These are phyloP conservation scores for Helotiales sp. DNA, from an alignment of 2,329 filamentous ascomycete species.

Conservation along the genomic window DNA sequence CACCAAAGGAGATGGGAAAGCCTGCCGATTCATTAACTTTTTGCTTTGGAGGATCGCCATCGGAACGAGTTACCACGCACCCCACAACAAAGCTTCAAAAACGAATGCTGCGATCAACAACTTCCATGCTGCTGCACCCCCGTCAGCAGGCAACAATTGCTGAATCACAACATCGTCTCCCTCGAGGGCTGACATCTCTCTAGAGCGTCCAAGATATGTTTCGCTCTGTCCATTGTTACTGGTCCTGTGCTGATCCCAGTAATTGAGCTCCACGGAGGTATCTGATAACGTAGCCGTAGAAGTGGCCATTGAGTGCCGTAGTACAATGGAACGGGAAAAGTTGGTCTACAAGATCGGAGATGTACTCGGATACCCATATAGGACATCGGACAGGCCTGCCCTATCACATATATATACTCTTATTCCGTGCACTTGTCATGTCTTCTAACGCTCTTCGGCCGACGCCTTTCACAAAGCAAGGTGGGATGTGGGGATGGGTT, in stretches of 20 bases:
- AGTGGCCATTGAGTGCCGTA: not conserved
- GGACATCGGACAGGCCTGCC: not conserved
- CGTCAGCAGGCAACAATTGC: conserved; percentile 22
- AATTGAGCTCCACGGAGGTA: conserved; percentile 8
- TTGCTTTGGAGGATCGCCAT: not conserved
- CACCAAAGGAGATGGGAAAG: conserved; percentile 70
- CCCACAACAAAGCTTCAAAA: conserved; percentile 60
- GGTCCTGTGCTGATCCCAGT: conserved; percentile 3
- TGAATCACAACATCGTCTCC: conserved; percentile 10
- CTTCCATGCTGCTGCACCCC: conserved; percentile 49
- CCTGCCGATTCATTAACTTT: conserved; percentile 48
- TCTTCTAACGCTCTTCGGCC: no score
- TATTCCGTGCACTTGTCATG: not conserved
- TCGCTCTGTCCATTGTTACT: not conserved
- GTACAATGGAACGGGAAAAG: not conserved
- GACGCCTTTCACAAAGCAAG: not conserved
- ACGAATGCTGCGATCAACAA: conserved; percentile 56
- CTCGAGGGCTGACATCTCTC: not conserved
- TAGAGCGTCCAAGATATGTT: not conserved
- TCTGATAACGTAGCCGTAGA: not conserved
- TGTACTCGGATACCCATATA: no score
- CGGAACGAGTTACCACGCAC: conserved; percentile 41
- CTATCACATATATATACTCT: not conserved
- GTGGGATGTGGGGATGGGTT: not conserved
- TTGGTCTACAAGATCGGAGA: no score